phyloP scores from a whole-genome alignment of 164 flowering plant species.

The Tetrastigma voinierianum region DNA sequence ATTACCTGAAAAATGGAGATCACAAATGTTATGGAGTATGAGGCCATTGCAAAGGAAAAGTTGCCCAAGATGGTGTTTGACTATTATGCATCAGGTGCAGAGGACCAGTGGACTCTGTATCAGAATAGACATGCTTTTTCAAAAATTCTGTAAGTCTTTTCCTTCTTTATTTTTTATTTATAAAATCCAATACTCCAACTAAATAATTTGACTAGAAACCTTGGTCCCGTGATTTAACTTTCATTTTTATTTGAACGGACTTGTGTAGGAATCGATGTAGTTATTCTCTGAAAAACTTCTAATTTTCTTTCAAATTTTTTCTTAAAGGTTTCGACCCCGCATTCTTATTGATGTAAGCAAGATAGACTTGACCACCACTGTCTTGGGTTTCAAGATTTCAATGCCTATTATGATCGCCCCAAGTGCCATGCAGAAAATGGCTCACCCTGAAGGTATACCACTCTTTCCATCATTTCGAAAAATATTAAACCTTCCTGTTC shows the following conservation, averaged over 20 bases:
- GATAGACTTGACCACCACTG: no score
- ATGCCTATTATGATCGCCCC: slow-evolving; percentile 73
- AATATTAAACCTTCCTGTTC: no score
- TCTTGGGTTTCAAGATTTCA: slow-evolving; percentile 53
- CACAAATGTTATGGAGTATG: slow-evolving; percentile 68
- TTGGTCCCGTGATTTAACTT: no score
- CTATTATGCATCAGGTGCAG: slow-evolving; percentile 90
- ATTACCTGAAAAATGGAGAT: slow-evolving; percentile 49
- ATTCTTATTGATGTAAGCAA: no score
- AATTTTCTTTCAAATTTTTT: no score
- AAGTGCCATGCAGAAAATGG: slow-evolving; percentile 63
- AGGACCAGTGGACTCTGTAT: slow-evolving; percentile 80
- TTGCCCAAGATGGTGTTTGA: slow-evolving; percentile 84
- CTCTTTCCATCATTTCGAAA: not conserved
- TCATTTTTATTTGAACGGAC: no score
- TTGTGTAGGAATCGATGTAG: no score
- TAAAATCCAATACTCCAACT: no score
- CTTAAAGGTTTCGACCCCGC: no score
- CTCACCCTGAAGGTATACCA: slow-evolving; percentile 56
- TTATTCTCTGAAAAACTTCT: no score
- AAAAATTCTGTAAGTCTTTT: slow-evolving; percentile 55
- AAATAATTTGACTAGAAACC: no score
- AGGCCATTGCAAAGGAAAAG: slow-evolving; percentile 70
- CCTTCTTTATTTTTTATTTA: no score
- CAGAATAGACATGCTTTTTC: slow-evolving; percentile 75